Base-by-base conservation (phyloP, 2,329 filamentous ascomycete genomes). In the Thelonectria rubi region DNA sequence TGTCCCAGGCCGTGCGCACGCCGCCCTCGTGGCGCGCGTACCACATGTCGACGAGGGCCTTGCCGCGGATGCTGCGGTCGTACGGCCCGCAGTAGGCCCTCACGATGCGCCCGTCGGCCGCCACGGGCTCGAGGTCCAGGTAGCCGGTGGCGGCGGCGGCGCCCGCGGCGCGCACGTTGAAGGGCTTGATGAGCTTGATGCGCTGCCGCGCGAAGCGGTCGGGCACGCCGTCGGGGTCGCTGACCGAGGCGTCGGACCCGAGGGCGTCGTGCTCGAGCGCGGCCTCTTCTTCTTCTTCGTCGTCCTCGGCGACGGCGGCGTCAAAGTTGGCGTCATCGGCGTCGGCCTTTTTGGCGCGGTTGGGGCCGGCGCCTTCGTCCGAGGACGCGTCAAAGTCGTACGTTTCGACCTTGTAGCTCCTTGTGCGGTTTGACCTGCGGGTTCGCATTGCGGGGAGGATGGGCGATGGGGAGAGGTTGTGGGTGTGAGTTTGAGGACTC, bases 11-110 rank as follows among this genome's bases (percentile, higher is more conserved):
- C 47, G 75, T 72, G 39, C 69, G 73, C 58, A 82, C 69, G 8
- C 73, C 69, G 8, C 74, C 68, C 26, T 71, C 69, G 21, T 76
- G 74, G 0, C 80, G 77, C 1, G 81, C 80, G 64, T 81, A 83
- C 75, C 81, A 78, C 32, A 76, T 71, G 24, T 77, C 74, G 10
- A 81, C 63, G 7, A 78, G 72, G 2, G 72, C 66, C 7, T 74
- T 71, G 17, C 75, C 73, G 39, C 76, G 75, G 14, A 75, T 67
- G 2, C 70, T 65, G 7, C 75, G 68, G 32, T 77, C 74, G 53
- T 77, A 79, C 1, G 75, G 74, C 8, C 78, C 77, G 54, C 74
- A 67, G 63, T 78, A 77, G 43, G 71, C 72, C 55, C 73, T 74
- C 51, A 72, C 68, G 39, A 74, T 68, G 53, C 71, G 71, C 2